Evolutionary conservation across 768 basidiomycete genomes (phyloP).

Genomic region (Cantharellus anzutake): DNA sequence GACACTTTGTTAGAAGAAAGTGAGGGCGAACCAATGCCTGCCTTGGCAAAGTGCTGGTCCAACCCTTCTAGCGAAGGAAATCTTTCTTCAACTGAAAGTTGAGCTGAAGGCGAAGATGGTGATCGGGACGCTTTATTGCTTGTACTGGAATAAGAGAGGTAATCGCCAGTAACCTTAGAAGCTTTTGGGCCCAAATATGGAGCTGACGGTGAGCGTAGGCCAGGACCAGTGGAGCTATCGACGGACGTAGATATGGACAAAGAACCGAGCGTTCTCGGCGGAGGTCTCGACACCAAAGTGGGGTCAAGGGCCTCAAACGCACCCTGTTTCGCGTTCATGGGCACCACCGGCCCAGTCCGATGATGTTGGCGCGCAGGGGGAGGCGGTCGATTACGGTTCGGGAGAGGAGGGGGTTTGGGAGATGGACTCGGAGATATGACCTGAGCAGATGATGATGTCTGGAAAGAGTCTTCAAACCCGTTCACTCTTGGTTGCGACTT

Average conservation of each 20-base stretch:
- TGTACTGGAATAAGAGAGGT: not conserved
- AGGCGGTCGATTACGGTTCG: not conserved
- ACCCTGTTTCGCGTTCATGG: constrained; percentile 20
- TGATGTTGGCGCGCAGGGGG: not conserved
- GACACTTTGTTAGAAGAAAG: not conserved
- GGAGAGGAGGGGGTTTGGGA: constrained; percentile 1
- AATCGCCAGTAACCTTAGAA: not conserved
- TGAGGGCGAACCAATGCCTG: not conserved
- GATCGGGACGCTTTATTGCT: not conserved
- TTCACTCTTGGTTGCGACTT: not conserved
- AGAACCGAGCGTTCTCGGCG: constrained; percentile 35
- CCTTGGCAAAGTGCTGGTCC: constrained; percentile 18
- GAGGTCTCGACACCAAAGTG: constrained; percentile 22
- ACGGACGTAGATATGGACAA: not conserved
- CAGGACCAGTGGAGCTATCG: not conserved
- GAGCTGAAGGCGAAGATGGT: not conserved
- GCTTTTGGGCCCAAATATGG: not conserved
- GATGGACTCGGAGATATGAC: not conserved
- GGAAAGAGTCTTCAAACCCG: constrained; percentile 44
- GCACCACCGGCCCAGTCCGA: constrained; percentile 1
- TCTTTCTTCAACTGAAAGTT: constrained; percentile 40
- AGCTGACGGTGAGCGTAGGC: not conserved
- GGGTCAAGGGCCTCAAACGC: constrained; percentile 65
- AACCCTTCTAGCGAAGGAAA: constrained; percentile 82
- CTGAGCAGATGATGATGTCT: not conserved